Evolutionary conservation across 2,329 filamentous ascomycete species (phyloP), one percentile per base, ranked within the genome.

Genomic region (Arthrobotrys sphaeroides): DNA sequence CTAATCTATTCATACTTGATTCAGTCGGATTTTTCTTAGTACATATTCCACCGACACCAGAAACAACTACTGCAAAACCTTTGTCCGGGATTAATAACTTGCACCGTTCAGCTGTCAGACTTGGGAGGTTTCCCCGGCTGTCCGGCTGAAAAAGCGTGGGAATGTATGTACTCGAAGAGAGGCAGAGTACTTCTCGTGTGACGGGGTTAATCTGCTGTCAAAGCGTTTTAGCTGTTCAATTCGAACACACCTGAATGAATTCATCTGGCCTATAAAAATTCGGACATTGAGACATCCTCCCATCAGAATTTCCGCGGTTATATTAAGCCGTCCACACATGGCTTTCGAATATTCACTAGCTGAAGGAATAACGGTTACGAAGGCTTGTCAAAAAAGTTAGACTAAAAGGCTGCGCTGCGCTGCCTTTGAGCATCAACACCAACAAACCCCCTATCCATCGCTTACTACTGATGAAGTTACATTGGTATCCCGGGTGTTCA

Each of bases 201-300:
- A n/a, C 1, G 13, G 28, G 4, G 13, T 53, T 33, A 33, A 33
- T 7, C 31, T 33, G 31, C 31, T 33, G 47, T 53, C 47, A 33
- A 53, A 53, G 47, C 47, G 47, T 33, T 22, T 53, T 16, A 33
- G 47, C 47, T 20, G n/a, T 53, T 31, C 26, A 13, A 53, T 53
- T 1, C 47, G 6, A 33, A 6, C n/a, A 33, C 6, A 4, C n/a
- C 12, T 53, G 12, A 20, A 53, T n/a, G 26, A 53, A 20, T 9
- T 24, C 7, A 33, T 51, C 24, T 31, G 24, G 24, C 45, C 45
- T 51, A 53, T 53, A n/a, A 33, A 31, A 33, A 3, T 33, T 24
- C 47, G 12, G 26, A 20, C 16, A 6, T 33, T 16, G 33, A 53
- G 47, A 53, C 47, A 53, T 33, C 12, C 16, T 10, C 4, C 5